These are phyloP conservation scores for Colletotrichum tamarilloi DNA, from an alignment of 2,329 filamentous ascomycete genomes.

Conservation along the genomic window DNA sequence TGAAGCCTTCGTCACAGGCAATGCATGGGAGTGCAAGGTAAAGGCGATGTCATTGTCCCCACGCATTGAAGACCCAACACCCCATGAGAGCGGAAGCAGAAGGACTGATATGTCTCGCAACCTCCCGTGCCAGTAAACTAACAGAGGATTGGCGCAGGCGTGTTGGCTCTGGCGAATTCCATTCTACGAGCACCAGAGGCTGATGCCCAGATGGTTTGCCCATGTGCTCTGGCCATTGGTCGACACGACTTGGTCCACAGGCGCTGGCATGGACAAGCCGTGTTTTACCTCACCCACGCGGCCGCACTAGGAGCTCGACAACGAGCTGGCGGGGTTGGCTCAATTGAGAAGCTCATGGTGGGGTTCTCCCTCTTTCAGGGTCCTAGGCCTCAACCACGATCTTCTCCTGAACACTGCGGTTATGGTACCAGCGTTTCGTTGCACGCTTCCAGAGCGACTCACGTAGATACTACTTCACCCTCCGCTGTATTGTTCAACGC, in stretches of 20 bases:
- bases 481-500: neutral
- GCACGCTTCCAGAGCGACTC: neutral
- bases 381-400: constrained; percentile 6
- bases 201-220: constrained; percentile 35
- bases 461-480: constrained; percentile 19
- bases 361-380: constrained; percentile 26
- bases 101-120: constrained; percentile 7
- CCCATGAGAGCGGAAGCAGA: constrained; percentile 18
- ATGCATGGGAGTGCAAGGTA: neutral
- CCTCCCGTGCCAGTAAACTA: constrained; percentile 23
- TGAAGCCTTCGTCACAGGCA: constrained; percentile 4
- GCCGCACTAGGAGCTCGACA: constrained; percentile 11
- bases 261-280: constrained; percentile 20
- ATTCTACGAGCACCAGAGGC: constrained; percentile 4
- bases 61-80: neutral
- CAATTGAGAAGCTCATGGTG: constrained; percentile 25
- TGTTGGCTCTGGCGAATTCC: constrained; percentile 5
- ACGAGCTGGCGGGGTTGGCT: constrained; percentile 28
- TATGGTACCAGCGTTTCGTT: constrained; percentile 9
- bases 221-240: constrained; percentile 59
- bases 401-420: constrained; percentile 11
- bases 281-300: constrained; percentile 23
- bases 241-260: constrained; percentile 40
- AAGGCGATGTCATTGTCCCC: neutral
- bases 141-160: constrained; percentile 32